phyloP scores from a whole-genome alignment of 768 basidiomycete species.

The Myochromella boudieri region DNA sequence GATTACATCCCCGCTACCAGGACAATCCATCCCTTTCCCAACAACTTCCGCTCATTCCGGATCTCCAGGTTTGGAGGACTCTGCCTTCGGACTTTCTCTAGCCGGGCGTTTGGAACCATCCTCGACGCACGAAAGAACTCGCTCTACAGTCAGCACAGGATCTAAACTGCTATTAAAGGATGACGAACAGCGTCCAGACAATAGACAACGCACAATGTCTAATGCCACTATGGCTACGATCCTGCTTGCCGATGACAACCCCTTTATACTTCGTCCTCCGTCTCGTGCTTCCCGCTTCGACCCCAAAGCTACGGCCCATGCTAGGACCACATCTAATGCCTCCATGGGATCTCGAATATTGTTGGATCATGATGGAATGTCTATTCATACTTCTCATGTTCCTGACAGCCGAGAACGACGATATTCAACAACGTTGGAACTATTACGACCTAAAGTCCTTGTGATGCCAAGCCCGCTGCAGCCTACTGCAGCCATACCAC shows the following conservation, averaged over 20 bases:
- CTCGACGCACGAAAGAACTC: conserved; percentile 39
- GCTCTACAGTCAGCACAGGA: conserved; percentile 52
- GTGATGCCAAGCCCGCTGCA: conserved; percentile 93
- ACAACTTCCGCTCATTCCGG: conserved; percentile 50
- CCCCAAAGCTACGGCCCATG: conserved; percentile 64
- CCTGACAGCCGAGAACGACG: conserved; percentile 47
- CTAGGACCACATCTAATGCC: conserved; percentile 61
- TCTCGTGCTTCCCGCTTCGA: conserved; percentile 74
- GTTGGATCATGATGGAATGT: conserved; percentile 52
- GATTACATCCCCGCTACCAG: conserved; percentile 28
- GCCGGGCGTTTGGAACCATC: conserved; percentile 15
- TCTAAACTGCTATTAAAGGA: conserved; percentile 44
- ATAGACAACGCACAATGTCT: conserved; percentile 31
- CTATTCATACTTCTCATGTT: conserved; percentile 39
- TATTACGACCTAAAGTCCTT: conserved; percentile 88
- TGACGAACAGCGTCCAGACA: conserved; percentile 23
- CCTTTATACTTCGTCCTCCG: conserved; percentile 68
- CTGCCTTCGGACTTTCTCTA: conserved; percentile 4
- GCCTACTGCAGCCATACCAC: conserved; percentile 32
- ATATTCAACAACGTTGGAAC: conserved; percentile 72
- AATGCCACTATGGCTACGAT: conserved; percentile 46
- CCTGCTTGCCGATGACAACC: conserved; percentile 52
- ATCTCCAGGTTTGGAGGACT: conserved; percentile 33
- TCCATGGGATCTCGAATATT: conserved; percentile 67
- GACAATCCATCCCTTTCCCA: conserved; percentile 63